Percentiles rank a stretch among this genome's conserved stretches.
These are phyloP conservation scores for Desmodesmus armatus DNA, from an alignment of 139 green algal species.

Conservation along the genomic window DNA sequence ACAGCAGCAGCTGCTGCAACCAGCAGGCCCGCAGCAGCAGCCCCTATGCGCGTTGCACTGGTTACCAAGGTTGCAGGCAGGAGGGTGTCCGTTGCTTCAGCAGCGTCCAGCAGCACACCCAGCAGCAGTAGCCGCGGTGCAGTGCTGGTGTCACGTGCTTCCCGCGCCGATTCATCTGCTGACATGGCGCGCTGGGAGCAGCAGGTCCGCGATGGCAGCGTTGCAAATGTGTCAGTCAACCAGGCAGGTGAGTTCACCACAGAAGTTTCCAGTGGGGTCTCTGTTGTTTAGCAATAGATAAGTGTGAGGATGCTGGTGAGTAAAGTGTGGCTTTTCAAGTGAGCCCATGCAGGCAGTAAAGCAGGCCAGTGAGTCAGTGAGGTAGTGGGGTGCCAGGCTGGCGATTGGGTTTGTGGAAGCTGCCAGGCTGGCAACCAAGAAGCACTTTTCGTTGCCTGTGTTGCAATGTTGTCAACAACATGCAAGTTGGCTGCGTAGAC, in stretches of 20 bases:
- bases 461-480: too few species aligned
- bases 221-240: constrained; percentile 23
- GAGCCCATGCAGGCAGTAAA: neutral
- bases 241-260: constrained; percentile 12
- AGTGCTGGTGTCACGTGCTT: neutral
- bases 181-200: constrained; percentile 18
- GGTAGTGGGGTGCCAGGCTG: neutral
- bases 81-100: neutral
- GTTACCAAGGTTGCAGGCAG: neutral
- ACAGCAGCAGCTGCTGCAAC: constrained; percentile 3
- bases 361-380: neutral
- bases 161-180: neutral
- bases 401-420: neutral
- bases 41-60: neutral
- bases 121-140: neutral
- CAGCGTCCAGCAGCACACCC: neutral
- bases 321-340: neutral
- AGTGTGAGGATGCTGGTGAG: neutral
- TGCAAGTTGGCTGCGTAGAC: too few species aligned
- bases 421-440: too few species aligned
- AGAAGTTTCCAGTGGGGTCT: too few species aligned
- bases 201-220: constrained; percentile 20
- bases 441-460: too few species aligned
- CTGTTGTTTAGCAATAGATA: neutral
- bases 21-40: neutral